Conservation (phyloP, 78 protist genomes). For the Monocercomonoides exilis region DNA sequence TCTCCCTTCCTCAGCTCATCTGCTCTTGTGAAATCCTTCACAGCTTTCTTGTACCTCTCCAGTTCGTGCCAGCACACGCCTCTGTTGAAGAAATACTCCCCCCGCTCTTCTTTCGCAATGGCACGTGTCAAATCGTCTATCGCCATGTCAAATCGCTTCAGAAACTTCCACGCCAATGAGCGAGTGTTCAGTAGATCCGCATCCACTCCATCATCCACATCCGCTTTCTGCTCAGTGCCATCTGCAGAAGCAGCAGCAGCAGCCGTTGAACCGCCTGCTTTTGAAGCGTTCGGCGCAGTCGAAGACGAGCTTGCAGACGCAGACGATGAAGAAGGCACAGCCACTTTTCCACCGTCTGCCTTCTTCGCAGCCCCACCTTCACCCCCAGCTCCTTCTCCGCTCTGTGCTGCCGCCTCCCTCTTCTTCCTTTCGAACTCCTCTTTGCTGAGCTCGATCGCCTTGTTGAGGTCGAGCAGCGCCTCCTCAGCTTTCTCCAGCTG, state of each 20-base stretch:
- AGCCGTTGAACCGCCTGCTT: too few relatives aligned
- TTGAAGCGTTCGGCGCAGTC: too few relatives aligned
- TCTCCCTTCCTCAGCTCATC: not conserved
- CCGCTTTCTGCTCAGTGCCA: too few relatives aligned
- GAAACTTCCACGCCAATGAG: not conserved
- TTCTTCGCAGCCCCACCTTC: too few relatives aligned
- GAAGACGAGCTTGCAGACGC: too few relatives aligned
- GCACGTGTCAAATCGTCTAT: not conserved
- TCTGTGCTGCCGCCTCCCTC: not conserved
- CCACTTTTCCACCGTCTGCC: not conserved
- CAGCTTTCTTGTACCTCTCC: conserved; percentile 3
- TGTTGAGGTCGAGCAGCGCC: conserved; percentile 2
- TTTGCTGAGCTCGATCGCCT: not conserved
- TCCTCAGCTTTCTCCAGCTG: not conserved
- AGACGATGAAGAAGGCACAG: not conserved
- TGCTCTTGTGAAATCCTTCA: not conserved
- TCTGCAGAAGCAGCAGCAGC: too few relatives aligned
- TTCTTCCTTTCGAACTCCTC: not conserved
- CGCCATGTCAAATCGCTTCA: not conserved
- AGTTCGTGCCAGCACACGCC: conserved; percentile 11
- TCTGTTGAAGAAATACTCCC: not conserved
- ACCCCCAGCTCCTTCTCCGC: not conserved
- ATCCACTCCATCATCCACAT: not conserved
- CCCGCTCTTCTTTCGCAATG: not conserved
- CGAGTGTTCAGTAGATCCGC: conserved; percentile 1